These are phyloP conservation scores for Phaffia australis DNA, from an alignment of 768 basidiomycete genomes.

Conservation along the genomic window DNA sequence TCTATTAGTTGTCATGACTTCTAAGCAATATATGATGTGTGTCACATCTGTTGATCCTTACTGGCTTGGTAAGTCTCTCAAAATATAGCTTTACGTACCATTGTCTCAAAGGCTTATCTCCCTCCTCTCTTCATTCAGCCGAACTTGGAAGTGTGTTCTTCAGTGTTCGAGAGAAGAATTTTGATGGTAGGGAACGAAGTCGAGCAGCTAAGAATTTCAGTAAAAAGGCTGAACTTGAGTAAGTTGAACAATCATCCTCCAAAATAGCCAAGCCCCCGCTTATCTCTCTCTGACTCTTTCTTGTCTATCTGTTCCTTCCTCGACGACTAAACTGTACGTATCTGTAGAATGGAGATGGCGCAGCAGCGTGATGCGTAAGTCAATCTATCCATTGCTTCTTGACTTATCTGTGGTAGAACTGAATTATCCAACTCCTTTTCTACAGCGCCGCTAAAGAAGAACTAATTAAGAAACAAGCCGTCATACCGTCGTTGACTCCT, in stretches of 20 bases:
- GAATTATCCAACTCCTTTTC: background rate
- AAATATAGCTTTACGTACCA: constrained; percentile 6
- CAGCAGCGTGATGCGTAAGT: constrained; percentile 40
- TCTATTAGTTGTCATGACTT: constrained; percentile 26
- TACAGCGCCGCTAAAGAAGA: constrained; percentile 34
- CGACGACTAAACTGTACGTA: too few species aligned
- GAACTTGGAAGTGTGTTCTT: constrained; percentile 94
- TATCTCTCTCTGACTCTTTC: background rate
- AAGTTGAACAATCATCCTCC: background rate
- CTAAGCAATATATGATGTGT: constrained; percentile 78
- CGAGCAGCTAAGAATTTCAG: constrained; percentile 76
- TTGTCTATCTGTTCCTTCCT: background rate
- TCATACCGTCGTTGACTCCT: constrained; percentile 31
- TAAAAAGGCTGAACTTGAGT: constrained; percentile 74
- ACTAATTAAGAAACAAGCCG: constrained; percentile 32
- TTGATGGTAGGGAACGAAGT: constrained; percentile 63
- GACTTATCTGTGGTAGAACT: background rate
- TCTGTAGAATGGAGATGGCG: constrained; percentile 62
- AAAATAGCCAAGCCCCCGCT: background rate
- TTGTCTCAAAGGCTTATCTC: constrained; percentile 15
- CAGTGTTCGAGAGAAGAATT: constrained; percentile 95
- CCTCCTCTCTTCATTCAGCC: constrained; percentile 43
- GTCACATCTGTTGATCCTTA: constrained; percentile 97
- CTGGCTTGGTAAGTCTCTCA: constrained; percentile 68
- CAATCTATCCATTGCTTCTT: background rate